These are phyloP conservation scores for Pinus taeda DNA, from an alignment of 75 land plant genomes.

Conservation along the genomic window DNA sequence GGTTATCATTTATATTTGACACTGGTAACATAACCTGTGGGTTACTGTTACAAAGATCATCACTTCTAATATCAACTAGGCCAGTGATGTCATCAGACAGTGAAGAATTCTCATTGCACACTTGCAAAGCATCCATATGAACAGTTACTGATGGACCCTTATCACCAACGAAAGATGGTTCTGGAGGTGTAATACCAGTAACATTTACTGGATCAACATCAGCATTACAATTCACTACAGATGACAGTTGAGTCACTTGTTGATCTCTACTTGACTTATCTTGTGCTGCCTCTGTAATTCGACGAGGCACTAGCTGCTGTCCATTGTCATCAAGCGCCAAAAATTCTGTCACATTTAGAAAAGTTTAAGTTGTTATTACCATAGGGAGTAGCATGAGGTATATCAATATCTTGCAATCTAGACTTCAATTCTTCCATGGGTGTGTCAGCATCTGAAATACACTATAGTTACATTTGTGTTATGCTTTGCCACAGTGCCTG, in stretches of 20 bases:
- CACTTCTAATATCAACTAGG: background rate
- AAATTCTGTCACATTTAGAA: background rate
- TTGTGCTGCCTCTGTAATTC: background rate
- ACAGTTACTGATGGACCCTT: background rate
- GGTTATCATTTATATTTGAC: background rate
- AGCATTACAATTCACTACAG: background rate
- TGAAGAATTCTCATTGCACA: background rate
- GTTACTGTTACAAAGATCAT: background rate
- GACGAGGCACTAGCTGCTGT: too few relatives aligned
- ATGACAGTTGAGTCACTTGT: background rate
- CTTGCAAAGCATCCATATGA: background rate
- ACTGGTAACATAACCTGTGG: background rate
- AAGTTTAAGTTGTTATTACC: background rate
- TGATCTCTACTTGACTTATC: background rate
- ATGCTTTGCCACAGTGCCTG: background rate
- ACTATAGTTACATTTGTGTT: background rate
- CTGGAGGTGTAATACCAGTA: slow-evolving; percentile 5
- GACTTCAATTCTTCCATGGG: background rate
- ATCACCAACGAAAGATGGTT: background rate
- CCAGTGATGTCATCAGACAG: background rate
- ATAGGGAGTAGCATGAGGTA: background rate
- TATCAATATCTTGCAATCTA: background rate
- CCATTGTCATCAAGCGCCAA: background rate
- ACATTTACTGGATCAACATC: background rate
- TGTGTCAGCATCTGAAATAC: background rate